Base-by-base conservation (phyloP, 176 grass and related monocot species). In the Avena sativa region DNA sequence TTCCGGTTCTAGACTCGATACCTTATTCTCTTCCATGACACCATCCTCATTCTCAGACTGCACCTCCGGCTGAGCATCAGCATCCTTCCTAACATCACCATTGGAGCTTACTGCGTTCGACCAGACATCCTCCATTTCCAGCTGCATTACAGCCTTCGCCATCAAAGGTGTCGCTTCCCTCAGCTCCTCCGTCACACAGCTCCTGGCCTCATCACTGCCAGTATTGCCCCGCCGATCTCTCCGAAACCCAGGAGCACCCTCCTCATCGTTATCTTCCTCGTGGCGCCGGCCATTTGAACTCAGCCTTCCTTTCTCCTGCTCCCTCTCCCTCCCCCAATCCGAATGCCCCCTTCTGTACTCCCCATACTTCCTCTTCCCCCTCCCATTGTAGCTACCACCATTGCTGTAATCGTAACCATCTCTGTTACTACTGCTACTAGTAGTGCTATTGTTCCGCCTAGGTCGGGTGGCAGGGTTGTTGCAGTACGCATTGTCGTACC, bases 211-310 rank as follows among this genome's bases (percentile, higher is more conserved):
- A 85, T 94, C 91, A 67, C 83, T 78, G 32, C 83, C 77, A 9
- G 21, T 44, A 64, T 15, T 79, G 51, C 78, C 57, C 46, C 55
- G 80, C 15, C 86, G 82, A 76, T 89, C 90, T 84, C 79, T 94
- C 16, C 46, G 26, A 65, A 94, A 94, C 19, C 91, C 90, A 55
- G 89, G 89, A 84, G 92, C 93, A 7, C 82, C 83, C 72, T 93
- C 89, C n/a, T 87, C 89, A 81, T 92, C 83, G 0, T 88, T 83
- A 48, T 98, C 89, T 20, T 95, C 95, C 58, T 92, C 93, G 13
- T 88, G 85, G 15, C 85, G 79, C 16, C 83, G 84, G 60, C 78
- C 84, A 79, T 98, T 92, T 8, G 84, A 93, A 92, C 69, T 43
- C 9, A 26, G 17, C 14, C 86, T 84, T 62, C 83, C 87, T 74